Evolutionary conservation across 441 rosid genomes (phyloP), one percentile per base, ranked within the genome.

Genomic region (Viola pubescens): DNA sequence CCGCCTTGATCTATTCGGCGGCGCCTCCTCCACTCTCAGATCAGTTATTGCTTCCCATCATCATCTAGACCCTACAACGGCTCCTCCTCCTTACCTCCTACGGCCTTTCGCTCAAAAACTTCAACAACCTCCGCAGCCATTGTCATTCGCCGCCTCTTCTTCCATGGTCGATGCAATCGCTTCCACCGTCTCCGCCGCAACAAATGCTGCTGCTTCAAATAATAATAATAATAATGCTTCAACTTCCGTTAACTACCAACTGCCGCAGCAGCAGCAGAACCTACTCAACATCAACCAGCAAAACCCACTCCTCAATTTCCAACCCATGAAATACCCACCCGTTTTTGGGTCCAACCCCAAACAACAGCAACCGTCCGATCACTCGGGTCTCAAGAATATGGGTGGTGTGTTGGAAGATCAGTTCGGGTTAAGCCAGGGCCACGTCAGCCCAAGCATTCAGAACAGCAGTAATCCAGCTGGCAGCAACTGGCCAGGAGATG

Each of bases 1-100:
- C 53, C 73, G 94, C 54, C 66, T 86, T 41, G 89, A 91, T 65
- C 90, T 90, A 45, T 88, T 86, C 26, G 78, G 91, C 43, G 19
- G 82, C 6, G 48, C 85, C 7, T 75, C 78, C 9, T 70, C 78
- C 8, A 64, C 56, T 12, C 48, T 73, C 52, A 72, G 78, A 58
- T 68, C 79, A 16, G 56, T 65, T 42, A 13, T 45, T 4, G 19
- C 70, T 26, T 26, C 34, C 34, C 34, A 26, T 26, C 34, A 26
- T 47, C 76, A 82, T 37, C 54, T 73, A 48, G 87, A 79, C 52
- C 42, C 79, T 45, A 12, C 59, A 47, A 26, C 34, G 34, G 34
- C 34, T 26, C 52, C 65, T 37, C 68, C 73, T 3, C 66, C 67
- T 37, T 76, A 75, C 72, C 85, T 88, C 70, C 69, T 81, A 50